Evolutionary conservation across 768 basidiomycete species (phyloP).

Genomic region (Brasilioporus rufonigricans): DNA sequence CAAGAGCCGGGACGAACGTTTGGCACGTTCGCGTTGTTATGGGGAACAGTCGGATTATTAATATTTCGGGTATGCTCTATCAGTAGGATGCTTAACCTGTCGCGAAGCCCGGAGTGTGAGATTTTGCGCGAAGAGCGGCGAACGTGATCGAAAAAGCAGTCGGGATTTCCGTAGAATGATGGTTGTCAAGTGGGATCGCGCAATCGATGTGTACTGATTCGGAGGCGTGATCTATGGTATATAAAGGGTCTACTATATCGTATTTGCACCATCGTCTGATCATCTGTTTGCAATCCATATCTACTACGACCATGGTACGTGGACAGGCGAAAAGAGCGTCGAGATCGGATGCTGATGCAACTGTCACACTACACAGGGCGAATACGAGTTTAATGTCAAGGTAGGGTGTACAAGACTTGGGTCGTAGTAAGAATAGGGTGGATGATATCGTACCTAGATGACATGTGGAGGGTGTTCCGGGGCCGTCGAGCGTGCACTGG

Average conservation of each 20-base stretch:
- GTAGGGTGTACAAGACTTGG: constrained; percentile 33
- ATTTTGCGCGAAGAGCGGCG: constrained; percentile 2
- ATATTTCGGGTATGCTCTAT: too few species aligned
- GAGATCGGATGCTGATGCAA: constrained; percentile 5
- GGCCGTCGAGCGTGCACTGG: constrained; percentile 71
- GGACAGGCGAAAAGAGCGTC: not conserved
- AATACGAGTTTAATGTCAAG: constrained; percentile 84
- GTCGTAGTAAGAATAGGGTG: not conserved
- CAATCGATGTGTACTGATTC: not conserved
- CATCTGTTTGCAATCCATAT: constrained; percentile 3
- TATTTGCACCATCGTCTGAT: not conserved
- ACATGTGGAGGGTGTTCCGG: constrained; percentile 85
- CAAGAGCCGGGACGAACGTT: not conserved
- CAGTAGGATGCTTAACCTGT: too few species aligned
- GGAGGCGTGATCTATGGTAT: too few species aligned
- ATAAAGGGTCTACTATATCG: not conserved
- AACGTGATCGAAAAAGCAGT: too few species aligned
- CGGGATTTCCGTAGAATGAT: not conserved
- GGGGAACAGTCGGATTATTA: too few species aligned
- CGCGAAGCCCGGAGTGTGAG: constrained; percentile 8
- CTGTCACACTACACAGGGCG: constrained; percentile 10
- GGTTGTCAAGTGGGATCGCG: not conserved
- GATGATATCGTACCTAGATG: constrained; percentile 53
- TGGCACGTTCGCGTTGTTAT: too few species aligned
- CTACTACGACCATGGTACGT: constrained; percentile 21